Evolutionary conservation across 306 rosid species (phyloP), one percentile per base, ranked within the genome.

Genomic region (Quillaja saponaria): DNA sequence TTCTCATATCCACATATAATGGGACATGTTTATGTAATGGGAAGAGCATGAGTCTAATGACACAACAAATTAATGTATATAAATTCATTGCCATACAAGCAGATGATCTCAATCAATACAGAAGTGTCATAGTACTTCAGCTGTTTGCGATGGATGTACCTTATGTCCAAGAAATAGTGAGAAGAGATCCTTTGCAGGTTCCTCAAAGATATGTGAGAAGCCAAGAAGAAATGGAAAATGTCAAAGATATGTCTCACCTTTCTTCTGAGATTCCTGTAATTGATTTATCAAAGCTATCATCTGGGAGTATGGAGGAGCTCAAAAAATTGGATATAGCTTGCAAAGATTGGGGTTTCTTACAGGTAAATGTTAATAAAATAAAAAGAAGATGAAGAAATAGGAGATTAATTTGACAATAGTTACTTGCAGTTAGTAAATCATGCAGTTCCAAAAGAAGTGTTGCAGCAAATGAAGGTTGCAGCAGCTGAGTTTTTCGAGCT

Each of bases 121-220:
- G n/a, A n/a, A n/a, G n/a, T n/a, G n/a, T n/a, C n/a, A n/a, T n/a
- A n/a, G n/a, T n/a, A n/a, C n/a, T n/a, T n/a, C n/a, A n/a, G n/a
- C n/a, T n/a, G n/a, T n/a, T n/a, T n/a, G n/a, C n/a, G n/a, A n/a
- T n/a, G n/a, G n/a, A n/a, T n/a, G 72, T 64, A 2, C 74, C 71
- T 15, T 71, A 72, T 66, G 84, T 78, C 53, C 84, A 82, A 70
- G 84, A 82, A 69, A 61, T 79, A 65, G 63, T 72, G 45, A 73
- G 34, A 56, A 64, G 31, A 4, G 64, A 80, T 28, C 79, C 65
- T 25, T 58, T 55, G 34, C 25, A 49, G 6, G 78, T 79, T 60
- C 80, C 76, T 16, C 2, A 71, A 35, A 71, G 70, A 55, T 78
- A 61, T 37, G 7, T 62, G 34, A 71, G 75, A 56, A 75, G 50